phyloP scores from a whole-genome alignment of 2,329 filamentous ascomycete genomes.

The Aspergillus sp. region DNA sequence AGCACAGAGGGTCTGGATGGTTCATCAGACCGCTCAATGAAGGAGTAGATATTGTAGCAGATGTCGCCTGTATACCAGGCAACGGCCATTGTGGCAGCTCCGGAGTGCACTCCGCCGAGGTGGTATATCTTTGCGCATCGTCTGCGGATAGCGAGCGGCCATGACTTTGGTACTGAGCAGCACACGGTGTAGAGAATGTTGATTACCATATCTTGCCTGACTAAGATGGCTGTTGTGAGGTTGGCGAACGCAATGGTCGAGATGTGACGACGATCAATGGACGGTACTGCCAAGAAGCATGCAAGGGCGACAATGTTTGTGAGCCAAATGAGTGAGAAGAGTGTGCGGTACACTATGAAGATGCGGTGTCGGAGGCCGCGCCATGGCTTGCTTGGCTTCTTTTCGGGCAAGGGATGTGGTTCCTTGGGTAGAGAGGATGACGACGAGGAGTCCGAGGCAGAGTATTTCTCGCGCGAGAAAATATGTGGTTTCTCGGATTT shows the following conservation, averaged over 20 bases:
- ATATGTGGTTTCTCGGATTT: neutral
- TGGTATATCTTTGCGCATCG: conserved; percentile 46
- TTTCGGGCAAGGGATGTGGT: conserved; percentile 10
- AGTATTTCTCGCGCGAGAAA: neutral
- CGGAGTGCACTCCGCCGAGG: conserved; percentile 47
- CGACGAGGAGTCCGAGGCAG: neutral
- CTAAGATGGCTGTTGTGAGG: conserved; percentile 38
- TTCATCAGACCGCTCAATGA: neutral
- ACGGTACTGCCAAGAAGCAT: conserved; percentile 6
- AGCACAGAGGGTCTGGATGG: neutral
- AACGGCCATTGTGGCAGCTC: conserved; percentile 41
- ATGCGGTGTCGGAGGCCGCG: conserved; percentile 39
- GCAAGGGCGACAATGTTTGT: conserved; percentile 46
- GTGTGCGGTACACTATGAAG: conserved; percentile 54
- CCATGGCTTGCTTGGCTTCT: neutral
- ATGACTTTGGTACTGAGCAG: conserved; percentile 36
- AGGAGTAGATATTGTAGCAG: conserved; percentile 11
- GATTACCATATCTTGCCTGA: conserved; percentile 47
- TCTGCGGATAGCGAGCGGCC: conserved; percentile 40
- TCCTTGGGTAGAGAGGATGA: neutral
- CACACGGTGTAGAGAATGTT: conserved; percentile 43
- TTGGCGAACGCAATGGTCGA: conserved; percentile 39
- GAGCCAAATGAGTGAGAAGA: conserved; percentile 60
- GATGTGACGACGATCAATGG: neutral
- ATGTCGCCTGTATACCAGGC: conserved; percentile 46